Percentiles rank a stretch among this genome's conserved stretches.
Evolutionary conservation across 148 eudicot genomes (phyloP).

Genomic region (Limonium bicolor): DNA sequence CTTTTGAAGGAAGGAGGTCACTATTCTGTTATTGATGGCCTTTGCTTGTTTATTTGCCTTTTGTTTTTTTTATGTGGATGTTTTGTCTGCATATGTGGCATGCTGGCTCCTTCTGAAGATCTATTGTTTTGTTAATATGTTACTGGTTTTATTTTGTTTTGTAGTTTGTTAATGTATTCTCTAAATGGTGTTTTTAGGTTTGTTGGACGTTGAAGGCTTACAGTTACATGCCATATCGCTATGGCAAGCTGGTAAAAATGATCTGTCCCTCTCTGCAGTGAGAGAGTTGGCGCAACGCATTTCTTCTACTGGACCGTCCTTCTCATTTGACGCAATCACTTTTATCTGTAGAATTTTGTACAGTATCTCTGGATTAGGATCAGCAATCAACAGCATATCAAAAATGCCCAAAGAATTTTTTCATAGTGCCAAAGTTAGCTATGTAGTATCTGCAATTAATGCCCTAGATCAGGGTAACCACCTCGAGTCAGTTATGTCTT

Average conservation of each 20-base stretch:
- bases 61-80: too few species aligned
- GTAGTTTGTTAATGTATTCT: neutral
- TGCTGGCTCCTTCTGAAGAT: too few species aligned
- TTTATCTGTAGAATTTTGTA: constrained; percentile 53
- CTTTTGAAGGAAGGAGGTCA: constrained; percentile 50
- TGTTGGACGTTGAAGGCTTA: constrained; percentile 57
- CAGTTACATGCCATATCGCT: constrained; percentile 69
- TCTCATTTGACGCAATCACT: constrained; percentile 36
- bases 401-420: constrained; percentile 53
- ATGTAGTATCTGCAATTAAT: constrained; percentile 68
- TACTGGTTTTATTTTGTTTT: neutral
- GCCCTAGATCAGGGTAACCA: constrained; percentile 46
- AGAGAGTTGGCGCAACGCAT: constrained; percentile 38
- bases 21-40: constrained; percentile 2
- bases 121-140: neutral
- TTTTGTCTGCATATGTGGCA: neutral
- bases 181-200: constrained; percentile 25
- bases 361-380: constrained; percentile 51
- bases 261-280: constrained; percentile 40
- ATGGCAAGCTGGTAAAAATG: constrained; percentile 65
- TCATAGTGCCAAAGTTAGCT: constrained; percentile 65
- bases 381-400: constrained; percentile 39
- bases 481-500: constrained; percentile 56
- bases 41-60: too few species aligned
- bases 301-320: constrained; percentile 29